Evolutionary conservation across 257 asterid genomes (phyloP), one percentile per base, ranked within the genome.

Genomic region (Oldenlandia corymbosa): DNA sequence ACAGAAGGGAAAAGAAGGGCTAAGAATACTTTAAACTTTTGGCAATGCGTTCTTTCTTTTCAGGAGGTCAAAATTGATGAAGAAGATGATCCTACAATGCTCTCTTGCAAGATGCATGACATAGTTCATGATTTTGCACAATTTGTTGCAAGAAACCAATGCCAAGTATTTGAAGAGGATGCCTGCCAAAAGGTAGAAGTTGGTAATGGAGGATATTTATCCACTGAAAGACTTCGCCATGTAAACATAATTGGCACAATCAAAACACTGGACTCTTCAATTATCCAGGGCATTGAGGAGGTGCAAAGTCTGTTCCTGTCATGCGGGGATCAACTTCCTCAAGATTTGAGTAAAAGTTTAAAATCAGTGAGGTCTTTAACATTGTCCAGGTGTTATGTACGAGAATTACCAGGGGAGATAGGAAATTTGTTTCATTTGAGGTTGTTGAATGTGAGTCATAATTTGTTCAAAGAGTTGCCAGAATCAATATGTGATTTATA

Each of bases 371-470:
- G 66, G 50, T 16, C 62, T 20, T 12, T 60, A 18, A 36, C 18
- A 26, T 17, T 71, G 62, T 24, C 2, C 1, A 0, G 28, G 13
- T 34, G 67, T 14, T 7, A 3, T 5, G 7, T 31, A 32, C 10
- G 14, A 32, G 46, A 60, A n/a, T 34, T 66, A 21, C 60, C 68
- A 1, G 0, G 0, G 2, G 65, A 60, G 43, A 43, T 51, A 11
- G 71, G 67, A 53, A 67, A 21, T 21, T 23, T 72, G 68, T 42
- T 46, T 42, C 60, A 51, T 34, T 28, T 72, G 28, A 36, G 64
- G 55, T 48, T 63, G 53, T n/a, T 71, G 21, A 43, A 37, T 21
- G 46, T 71, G 17, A 39, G 43, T 7, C 2, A 39, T 4, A 48
- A 41, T 49, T 1, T 7, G 5, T 23, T 60, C 1, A 18, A 0